Percentiles rank a stretch among this genome's conserved stretches.
These are phyloP conservation scores for Aphanomyces cochlioides DNA, from an alignment of 352 stramenopile genomes.

Conservation along the genomic window DNA sequence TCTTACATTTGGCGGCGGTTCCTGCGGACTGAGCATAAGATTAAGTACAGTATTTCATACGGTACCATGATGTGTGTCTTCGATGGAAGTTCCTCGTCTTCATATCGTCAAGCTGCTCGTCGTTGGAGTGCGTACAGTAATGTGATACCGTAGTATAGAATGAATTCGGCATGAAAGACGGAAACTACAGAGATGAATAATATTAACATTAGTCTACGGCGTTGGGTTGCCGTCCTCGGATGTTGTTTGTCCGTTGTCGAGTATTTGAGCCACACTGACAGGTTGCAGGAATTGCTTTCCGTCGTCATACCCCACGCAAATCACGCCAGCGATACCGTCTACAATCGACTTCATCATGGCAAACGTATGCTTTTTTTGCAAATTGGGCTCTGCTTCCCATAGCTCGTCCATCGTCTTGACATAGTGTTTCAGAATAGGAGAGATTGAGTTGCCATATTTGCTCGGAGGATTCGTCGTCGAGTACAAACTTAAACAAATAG, in stretches of 20 bases:
- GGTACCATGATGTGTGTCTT: too few species aligned
- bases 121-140: too few species aligned
- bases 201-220: conserved; percentile 13
- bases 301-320: conserved; percentile 22
- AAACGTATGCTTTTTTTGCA: conserved; percentile 28
- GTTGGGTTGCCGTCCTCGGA: neutral
- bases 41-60: too few species aligned
- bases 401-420: conserved; percentile 19
- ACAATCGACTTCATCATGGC: conserved; percentile 31
- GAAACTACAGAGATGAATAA: conserved; percentile 2
- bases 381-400: neutral
- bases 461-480: neutral
- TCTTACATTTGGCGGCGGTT: neutral
- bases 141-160: too few species aligned
- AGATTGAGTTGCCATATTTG: conserved; percentile 9
- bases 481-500: conserved; percentile 23
- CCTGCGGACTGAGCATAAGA: too few species aligned
- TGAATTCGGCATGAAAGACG: too few species aligned
- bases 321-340: conserved; percentile 29
- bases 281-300: conserved; percentile 25
- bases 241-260: neutral
- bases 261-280: conserved; percentile 10
- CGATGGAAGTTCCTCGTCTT: too few species aligned
- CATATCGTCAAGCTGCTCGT: too few species aligned
- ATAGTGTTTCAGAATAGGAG: conserved; percentile 27